A percentile compares a stretch with the other conserved stretches of the same genome.
Conservation (phyloP, 768 basidiomycete species). For the Panellus pusillus region DNA sequence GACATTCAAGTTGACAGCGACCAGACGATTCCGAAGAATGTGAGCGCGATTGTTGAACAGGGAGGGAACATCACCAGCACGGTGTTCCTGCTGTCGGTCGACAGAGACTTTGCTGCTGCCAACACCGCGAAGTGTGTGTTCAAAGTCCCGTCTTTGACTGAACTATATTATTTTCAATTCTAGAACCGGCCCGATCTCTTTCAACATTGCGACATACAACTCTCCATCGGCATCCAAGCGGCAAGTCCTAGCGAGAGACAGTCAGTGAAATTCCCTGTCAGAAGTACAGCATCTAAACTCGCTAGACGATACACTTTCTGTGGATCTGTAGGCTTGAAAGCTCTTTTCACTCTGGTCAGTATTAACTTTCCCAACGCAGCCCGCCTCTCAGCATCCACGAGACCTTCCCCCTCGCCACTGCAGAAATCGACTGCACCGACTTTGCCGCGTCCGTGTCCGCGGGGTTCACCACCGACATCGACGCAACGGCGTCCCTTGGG, state of each 20-base stretch:
- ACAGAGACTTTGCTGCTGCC: conserved; percentile 9
- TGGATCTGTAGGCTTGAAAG: background rate
- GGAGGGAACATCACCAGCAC: conserved; percentile 12
- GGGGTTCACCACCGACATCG: background rate
- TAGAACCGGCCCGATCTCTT: conserved; percentile 15
- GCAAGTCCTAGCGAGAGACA: too few species aligned
- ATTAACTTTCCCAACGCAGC: background rate
- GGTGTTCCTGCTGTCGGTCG: conserved; percentile 14
- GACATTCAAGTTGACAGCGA: conserved; percentile 3
- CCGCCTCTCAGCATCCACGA: conserved; percentile 6
- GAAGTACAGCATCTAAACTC: background rate
- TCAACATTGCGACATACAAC: conserved; percentile 16
- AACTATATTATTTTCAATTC: background rate
- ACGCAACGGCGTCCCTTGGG: conserved; percentile 18
- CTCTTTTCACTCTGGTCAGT: too few species aligned
- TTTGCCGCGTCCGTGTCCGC: conserved; percentile 14
- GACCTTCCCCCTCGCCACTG: conserved; percentile 10
- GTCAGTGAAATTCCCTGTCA: too few species aligned
- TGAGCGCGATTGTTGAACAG: background rate
- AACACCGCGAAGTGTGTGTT: conserved; percentile 2
- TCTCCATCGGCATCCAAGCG: background rate
- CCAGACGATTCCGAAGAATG: conserved; percentile 1
- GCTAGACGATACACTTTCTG: conserved; percentile 5
- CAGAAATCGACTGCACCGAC: conserved; percentile 1
- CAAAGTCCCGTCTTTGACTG: background rate